Evolutionary conservation across 2,329 filamentous ascomycete species (phyloP), one percentile per base, ranked within the genome.

Genomic region (Trichophyton verrucosum): DNA sequence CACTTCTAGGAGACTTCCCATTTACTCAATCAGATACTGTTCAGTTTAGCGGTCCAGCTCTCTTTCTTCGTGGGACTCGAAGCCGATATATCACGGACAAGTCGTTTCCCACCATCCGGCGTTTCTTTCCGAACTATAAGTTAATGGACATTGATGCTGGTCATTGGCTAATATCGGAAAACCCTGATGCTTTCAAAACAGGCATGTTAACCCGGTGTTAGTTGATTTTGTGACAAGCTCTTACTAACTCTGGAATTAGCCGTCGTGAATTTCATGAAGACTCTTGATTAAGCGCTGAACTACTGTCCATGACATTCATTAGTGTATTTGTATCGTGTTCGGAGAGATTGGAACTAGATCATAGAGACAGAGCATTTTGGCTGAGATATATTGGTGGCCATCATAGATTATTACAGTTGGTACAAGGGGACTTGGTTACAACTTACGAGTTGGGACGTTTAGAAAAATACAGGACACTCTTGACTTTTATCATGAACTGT

Each of bases 151-250:
- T 95, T 36, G 86, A 94, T 42, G 82, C 86, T 7, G 90, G 90
- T 0, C 90, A 95, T 72, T 95, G 90, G 90, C 77, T 95, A 3
- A 91, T 92, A 64, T 89, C 88, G n/a, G 90, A 95, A 77, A 86
- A 90, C 67, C 89, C 90, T 0, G 84, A 90, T 69, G 85, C 80
- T 8, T 95, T 95, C 66, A 83, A 86, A 69, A 77, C 82, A 79
- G 86, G 88, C 90, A 71, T 71, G 81, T 71, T 51, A 27, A 44
- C 6, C n/a, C 7, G 3, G 15, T 30, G 27, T 7, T 44, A 17
- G 15, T 44, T 44, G 40, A 44, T 44, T n/a, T 44, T 44, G 15
- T 44, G 15, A 17, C 40, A n/a, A 17, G 6, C n/a, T 57, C 5
- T 59, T 24, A 61, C 60, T 40, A 36, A 40, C 36, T 33, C 38